phyloP scores from a whole-genome alignment of 2,329 filamentous ascomycete genomes.

The Talaromyces sp. region DNA sequence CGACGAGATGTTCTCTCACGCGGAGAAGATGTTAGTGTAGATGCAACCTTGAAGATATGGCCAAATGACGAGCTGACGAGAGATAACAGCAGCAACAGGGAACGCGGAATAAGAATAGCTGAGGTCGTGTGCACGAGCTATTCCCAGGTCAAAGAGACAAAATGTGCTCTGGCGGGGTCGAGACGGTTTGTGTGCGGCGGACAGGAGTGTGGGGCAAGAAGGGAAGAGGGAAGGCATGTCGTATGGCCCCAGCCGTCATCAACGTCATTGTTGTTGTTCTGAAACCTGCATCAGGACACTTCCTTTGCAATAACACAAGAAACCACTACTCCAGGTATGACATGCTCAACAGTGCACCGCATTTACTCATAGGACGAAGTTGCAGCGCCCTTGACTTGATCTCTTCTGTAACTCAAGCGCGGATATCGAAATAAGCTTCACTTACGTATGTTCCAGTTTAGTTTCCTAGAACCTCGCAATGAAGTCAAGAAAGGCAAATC shows the following conservation, averaged over 20 bases:
- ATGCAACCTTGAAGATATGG: background rate
- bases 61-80: background rate
- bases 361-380: background rate
- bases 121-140: conserved; percentile 10
- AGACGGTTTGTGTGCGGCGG: conserved; percentile 15
- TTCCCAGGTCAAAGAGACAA: conserved; percentile 3
- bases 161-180: conserved; percentile 11
- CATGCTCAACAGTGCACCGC: background rate
- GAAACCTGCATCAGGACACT: background rate
- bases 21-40: background rate
- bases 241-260: background rate
- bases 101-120: background rate
- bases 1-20: conserved; percentile 21
- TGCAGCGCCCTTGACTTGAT: background rate
- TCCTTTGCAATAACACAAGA: background rate
- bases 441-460: background rate
- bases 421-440: background rate
- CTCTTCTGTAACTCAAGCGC: background rate
- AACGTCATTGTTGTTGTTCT: conserved; percentile 11
- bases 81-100: background rate
- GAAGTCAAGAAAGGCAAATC: conserved; percentile 22
- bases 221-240: background rate
- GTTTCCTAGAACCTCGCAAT: conserved; percentile 20
- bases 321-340: background rate
- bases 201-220: conserved; percentile 11